A percentile compares a stretch with the other conserved stretches of the same genome.
phyloP scores from a whole-genome alignment of 331 rosid genomes.

The Cucumis variabilis region DNA sequence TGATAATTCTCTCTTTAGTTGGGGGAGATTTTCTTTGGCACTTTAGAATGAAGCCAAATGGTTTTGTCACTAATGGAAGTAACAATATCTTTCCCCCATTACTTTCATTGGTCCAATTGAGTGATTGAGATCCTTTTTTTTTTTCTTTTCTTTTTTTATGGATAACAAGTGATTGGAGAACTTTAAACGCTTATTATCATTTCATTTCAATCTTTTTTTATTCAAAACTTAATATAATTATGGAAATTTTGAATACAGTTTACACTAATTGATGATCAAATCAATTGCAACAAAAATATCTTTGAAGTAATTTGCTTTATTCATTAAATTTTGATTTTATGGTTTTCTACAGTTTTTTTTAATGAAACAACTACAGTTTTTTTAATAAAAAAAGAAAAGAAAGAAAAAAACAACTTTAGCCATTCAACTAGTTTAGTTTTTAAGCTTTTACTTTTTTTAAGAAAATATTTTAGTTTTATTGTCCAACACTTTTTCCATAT shows the following conservation, averaged over 20 bases:
- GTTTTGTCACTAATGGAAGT: neutral
- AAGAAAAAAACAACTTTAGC: no score
- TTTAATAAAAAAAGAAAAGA: no score
- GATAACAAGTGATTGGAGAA: neutral
- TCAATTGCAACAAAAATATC: neutral
- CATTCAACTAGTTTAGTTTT: no score
- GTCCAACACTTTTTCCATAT: no score
- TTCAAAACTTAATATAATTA: neutral
- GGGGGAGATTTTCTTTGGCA: neutral
- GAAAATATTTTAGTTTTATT: no score
- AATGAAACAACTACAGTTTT: no score
- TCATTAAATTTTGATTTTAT: no score
- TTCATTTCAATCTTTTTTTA: constrained; percentile 6
- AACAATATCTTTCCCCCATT: neutral
- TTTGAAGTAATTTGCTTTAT: neutral
- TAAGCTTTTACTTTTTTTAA: no score
- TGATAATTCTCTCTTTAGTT: neutral
- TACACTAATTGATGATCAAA: neutral
- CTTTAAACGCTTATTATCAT: neutral
- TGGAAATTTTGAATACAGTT: neutral
- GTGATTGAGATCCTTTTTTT: neutral
- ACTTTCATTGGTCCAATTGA: neutral
- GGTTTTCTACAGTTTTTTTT: no score
- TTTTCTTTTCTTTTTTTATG: no score
- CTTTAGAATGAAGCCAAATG: neutral